Evolutionary conservation across 768 basidiomycete genomes (phyloP), one percentile per base, ranked within the genome.

Genomic region (Russula vinacea): DNA sequence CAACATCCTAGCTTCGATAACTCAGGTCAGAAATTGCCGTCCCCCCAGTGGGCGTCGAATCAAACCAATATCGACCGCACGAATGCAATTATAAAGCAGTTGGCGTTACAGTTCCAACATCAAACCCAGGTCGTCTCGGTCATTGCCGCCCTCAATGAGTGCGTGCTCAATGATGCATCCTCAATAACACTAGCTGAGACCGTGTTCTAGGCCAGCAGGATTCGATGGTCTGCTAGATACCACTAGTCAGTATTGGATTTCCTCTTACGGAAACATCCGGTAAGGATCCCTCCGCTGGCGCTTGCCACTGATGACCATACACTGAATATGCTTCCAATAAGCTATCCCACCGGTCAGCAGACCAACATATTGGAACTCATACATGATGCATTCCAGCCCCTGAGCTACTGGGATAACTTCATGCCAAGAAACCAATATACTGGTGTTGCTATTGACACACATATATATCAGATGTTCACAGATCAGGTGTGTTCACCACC

Each of bases 101-200:
- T 92, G 62, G 84, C 86, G 17, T 75, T 77, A 62, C 82, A 83
- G 78, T 90, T 84, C 71, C 80, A 79, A 29, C 74, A 77, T 68
- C 78, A 82, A 64, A 71, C 79, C 1, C 69, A 79, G 19, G 82
- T 84, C 14, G 89, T 90, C 0, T 74, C 88, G 1, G 76, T 79
- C 52, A 92, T 94, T 59, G 88, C 87, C 24, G 84, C 90, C 1
- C 70, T 94, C 69, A 94, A 93, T 69, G 92, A 93, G 89, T 91
- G 66, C 40, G 77, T 71, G 29, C 40, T 26, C 11, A 24, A 9
- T 16, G 9, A 32, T 39, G 3, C 35, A 9, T 19, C 56, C 14
- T 56, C 7, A 8, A 24, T 58, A 17, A 19, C 32, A n/a, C 35
- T 7, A 29, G 10, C 44, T 56, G 14, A 57, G 7, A 51, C 49